Evolutionary conservation across 2,329 filamentous ascomycete species (phyloP).

Genomic region (Fulvia fulva): DNA sequence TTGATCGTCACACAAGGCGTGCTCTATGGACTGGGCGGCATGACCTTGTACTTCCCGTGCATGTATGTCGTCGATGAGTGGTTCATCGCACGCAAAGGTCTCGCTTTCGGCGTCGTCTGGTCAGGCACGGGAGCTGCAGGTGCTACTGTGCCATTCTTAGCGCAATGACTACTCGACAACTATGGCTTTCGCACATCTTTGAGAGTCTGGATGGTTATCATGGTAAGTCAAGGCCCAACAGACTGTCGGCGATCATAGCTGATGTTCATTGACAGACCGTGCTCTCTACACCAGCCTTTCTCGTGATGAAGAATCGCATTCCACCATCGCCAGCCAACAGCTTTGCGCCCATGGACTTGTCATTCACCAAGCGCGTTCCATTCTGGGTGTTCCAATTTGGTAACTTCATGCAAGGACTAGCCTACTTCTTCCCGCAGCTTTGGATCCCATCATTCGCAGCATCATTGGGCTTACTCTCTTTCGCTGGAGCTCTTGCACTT

Average conservation of each 20-base stretch:
- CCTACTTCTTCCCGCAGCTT: conserved; percentile 42
- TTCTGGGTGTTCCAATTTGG: conserved; percentile 43
- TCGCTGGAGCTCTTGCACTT: conserved; percentile 37
- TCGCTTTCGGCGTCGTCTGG: conserved; percentile 51
- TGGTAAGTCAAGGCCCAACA: conserved; percentile 14
- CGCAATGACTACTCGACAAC: conserved; percentile 39
- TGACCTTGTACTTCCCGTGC: conserved; percentile 48
- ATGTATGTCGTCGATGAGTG: conserved; percentile 52
- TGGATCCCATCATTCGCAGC: conserved; percentile 41
- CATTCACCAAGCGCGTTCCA: conserved; percentile 32
- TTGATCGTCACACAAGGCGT: conserved; percentile 41
- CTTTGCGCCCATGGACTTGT: conserved; percentile 30
- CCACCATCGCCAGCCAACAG: conserved; percentile 17
- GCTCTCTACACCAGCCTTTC: background rate
- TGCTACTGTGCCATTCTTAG: conserved; percentile 41
- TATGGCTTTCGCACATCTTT: conserved; percentile 45
- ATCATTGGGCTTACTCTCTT: conserved; percentile 33
- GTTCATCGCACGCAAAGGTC: conserved; percentile 50
- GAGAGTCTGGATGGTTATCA: conserved; percentile 40
- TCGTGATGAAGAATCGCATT: conserved; percentile 5
- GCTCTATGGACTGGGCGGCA: conserved; percentile 44
- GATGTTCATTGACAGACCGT: background rate
- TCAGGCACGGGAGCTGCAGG: conserved; percentile 44
- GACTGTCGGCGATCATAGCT: background rate
- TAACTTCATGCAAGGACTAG: conserved; percentile 40